Evolutionary conservation across 202 grass and related monocot species (phyloP), one percentile per base, ranked within the genome.

Genomic region (Setaria italica): DNA sequence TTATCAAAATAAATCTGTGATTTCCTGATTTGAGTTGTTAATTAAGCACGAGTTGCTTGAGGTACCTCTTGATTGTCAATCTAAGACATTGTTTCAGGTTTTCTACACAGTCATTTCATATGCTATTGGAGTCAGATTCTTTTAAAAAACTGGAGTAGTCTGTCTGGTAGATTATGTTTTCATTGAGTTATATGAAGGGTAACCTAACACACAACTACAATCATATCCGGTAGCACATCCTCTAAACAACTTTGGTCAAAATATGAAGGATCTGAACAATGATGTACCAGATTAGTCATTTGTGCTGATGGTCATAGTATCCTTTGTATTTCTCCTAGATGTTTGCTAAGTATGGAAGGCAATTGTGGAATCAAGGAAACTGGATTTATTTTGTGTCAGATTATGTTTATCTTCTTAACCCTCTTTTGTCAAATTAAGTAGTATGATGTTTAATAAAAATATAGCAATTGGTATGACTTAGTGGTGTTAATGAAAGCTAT

Each of bases 21-120:
- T 70, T 58, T 70, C n/a, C 21, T 87, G 20, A 78, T 14, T 35
- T 60, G 7, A 82, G 33, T 48, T 56, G 55, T n/a, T 37, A 13
- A 42, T 42, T 72, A 65, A 83, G 30, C 12, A 32, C 7, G 49
- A 60, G 43, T 30, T 58, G 65, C 60, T 43, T 50, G 41, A 79
- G 67, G 2, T 79, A 25, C 79, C 37, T 77, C 6, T 49, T 67
- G 14, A 37, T 75, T 29, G 16, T 43, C 10, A 48, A 10, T 67
- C 16, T 35, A 70, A 68, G 25, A 51, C 54, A 4, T 19, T 63
- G 76, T 29, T 45, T 72, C n/a, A 6, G 71, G 2, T 39, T 59
- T 80, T 51, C 43, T 59, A 25, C 50, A 11, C 15, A 86, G 9
- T 21, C 5, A n/a, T 6, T 11, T 5, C 67, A n/a, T 17, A 54